A percentile compares a stretch with the other conserved stretches of the same genome.
phyloP scores from a whole-genome alignment of 169 alveolate species.

The Amoebophrya sp. region DNA sequence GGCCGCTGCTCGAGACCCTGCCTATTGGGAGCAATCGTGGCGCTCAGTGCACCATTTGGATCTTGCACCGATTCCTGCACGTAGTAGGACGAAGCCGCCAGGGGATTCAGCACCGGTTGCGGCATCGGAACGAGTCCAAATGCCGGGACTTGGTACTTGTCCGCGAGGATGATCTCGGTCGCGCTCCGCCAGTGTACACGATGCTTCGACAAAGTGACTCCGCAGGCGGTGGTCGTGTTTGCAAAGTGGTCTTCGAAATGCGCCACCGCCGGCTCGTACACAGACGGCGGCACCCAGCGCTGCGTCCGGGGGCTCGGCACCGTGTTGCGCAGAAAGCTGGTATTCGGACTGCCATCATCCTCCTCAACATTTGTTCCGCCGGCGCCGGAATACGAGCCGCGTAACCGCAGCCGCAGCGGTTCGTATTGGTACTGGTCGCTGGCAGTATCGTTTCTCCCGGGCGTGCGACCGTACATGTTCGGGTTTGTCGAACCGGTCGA shows the following conservation, averaged over 20 bases:
- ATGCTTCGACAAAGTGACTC: background rate
- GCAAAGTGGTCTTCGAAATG: background rate
- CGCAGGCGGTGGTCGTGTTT: background rate
- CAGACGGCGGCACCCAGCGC: background rate
- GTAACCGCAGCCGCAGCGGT: no score
- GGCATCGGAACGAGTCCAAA: no score
- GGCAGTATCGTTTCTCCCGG: background rate
- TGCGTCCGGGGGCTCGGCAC: background rate
- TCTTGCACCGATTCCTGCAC: no score
- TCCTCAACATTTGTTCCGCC: background rate
- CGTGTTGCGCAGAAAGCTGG: background rate
- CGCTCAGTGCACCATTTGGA: no score
- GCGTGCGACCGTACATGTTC: background rate
- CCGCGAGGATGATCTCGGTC: background rate
- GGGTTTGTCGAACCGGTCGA: background rate
- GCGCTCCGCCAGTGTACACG: background rate
- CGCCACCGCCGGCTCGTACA: background rate
- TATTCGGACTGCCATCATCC: background rate
- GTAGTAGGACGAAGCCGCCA: no score
- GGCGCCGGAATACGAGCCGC: no score
- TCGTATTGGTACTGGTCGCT: background rate
- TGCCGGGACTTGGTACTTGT: no score
- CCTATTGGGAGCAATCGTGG: no score
- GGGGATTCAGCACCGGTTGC: no score
- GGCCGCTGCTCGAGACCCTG: no score